Evolutionary conservation across 768 basidiomycete genomes (phyloP).

Genomic region (Mrakia frigida): DNA sequence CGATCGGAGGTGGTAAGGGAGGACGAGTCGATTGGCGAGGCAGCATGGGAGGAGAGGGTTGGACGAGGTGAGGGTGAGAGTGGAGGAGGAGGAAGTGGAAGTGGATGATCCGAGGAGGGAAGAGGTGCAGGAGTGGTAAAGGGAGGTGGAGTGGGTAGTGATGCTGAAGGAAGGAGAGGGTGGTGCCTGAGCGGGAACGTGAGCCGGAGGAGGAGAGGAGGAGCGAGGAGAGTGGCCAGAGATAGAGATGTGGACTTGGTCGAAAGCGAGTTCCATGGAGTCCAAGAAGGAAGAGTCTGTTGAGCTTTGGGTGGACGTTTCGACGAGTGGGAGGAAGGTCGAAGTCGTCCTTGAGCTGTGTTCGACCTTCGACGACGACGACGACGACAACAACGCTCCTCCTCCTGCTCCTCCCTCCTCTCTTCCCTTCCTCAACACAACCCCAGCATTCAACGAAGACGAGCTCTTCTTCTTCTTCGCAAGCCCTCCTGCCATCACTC

Average conservation of each 20-base stretch:
- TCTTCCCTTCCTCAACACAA: neutral
- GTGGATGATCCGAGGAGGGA: neutral
- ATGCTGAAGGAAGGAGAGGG: neutral
- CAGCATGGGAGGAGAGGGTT: neutral
- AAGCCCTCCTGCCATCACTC: neutral
- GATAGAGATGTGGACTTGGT: neutral
- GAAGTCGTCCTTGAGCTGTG: neutral
- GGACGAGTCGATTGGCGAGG: neutral
- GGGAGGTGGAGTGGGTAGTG: no score
- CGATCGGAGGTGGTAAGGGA: neutral
- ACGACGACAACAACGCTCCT: no score
- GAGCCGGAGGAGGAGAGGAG: neutral
- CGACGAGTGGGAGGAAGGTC: neutral
- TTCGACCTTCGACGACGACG: no score
- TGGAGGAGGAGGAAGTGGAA: neutral
- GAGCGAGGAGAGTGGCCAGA: neutral
- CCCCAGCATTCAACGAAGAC: neutral
- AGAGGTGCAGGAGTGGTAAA: neutral
- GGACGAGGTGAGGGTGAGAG: neutral
- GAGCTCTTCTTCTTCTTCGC: slow-evolving; percentile 6
- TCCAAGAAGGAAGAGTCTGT: neutral
- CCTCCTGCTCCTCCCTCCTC: neutral
- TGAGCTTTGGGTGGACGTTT: neutral
- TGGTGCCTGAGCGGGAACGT: neutral
- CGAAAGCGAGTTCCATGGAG: neutral